Conservation (phyloP, 164 flowering plant species). For the Warburgia ugandensis region DNA sequence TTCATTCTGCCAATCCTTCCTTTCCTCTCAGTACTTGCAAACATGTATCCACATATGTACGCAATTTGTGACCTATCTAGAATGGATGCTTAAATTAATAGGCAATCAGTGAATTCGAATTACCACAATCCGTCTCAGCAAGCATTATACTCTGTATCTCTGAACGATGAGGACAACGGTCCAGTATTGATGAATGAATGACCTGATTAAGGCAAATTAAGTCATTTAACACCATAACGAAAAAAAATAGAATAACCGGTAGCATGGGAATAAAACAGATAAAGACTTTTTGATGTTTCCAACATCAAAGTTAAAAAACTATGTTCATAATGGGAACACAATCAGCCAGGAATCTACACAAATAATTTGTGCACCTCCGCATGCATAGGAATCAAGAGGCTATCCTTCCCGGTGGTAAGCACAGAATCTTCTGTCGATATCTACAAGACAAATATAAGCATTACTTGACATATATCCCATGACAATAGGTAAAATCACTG, state of each 20-base stretch:
- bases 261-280: not conserved
- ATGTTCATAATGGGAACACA: slow-evolving; percentile 1
- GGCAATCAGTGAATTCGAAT: too few relatives aligned
- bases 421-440: slow-evolving; percentile 47
- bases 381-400: slow-evolving; percentile 57
- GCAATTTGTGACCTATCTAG: too few relatives aligned
- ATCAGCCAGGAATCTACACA: not conserved
- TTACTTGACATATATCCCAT: slow-evolving; percentile 27
- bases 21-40: too few relatives aligned
- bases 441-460: slow-evolving; percentile 20
- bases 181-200: slow-evolving; percentile 32
- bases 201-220: slow-evolving; percentile 26
- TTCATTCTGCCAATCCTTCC: too few relatives aligned
- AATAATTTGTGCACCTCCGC: slow-evolving; percentile 32
- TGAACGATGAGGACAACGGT: slow-evolving; percentile 79
- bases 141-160: slow-evolving; percentile 78
- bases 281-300: not conserved
- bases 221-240: not conserved
- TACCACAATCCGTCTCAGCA: slow-evolving; percentile 51
- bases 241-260: not conserved
- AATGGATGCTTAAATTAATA: too few relatives aligned
- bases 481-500: too few relatives aligned
- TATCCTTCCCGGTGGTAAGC: slow-evolving; percentile 56
- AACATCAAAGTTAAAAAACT: not conserved
- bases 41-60: too few relatives aligned